A percentile compares a stretch with the other conserved stretches of the same genome.
Conservation (phyloP, 306 rosid genomes). For the Inga leiocalycina region DNA sequence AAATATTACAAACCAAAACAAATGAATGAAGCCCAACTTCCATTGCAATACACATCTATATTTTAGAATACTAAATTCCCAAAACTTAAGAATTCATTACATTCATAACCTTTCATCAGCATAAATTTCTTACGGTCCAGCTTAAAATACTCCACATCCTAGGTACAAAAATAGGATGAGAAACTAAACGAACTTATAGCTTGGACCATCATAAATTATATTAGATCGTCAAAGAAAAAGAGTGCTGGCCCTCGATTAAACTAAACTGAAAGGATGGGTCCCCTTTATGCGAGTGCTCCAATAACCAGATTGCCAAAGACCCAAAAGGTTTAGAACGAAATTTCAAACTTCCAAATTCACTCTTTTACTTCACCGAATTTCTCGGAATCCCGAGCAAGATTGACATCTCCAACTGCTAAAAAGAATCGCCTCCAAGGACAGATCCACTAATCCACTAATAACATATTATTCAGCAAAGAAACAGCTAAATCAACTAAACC, state of each 20-base stretch:
- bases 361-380: constrained; percentile 29
- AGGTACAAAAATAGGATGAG: constrained; percentile 5
- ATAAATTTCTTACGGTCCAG: constrained; percentile 36
- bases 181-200: constrained; percentile 18
- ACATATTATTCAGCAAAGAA: constrained; percentile 31
- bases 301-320: constrained; percentile 33
- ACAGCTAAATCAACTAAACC: constrained; percentile 40
- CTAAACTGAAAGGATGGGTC: constrained; percentile 23
- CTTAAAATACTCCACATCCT: constrained; percentile 7
- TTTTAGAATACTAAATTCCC: constrained; percentile 24
- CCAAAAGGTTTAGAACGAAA: constrained; percentile 30
- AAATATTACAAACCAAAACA: constrained; percentile 21
- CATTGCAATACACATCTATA: neutral
- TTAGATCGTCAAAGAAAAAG: constrained; percentile 35
- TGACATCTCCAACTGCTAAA: constrained; percentile 39
- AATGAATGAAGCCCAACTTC: constrained; percentile 10
- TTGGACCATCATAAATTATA: constrained; percentile 32
- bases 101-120: constrained; percentile 32
- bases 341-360: constrained; percentile 36
- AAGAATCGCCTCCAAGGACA: constrained; percentile 40
- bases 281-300: constrained; percentile 19
- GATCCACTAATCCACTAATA: constrained; percentile 79
- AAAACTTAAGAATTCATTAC: constrained; percentile 20
- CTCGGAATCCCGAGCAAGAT: constrained; percentile 39
- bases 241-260: constrained; percentile 30